Evolutionary conservation across 306 rosid species (phyloP).

Genomic region (Trifolium dubium): DNA sequence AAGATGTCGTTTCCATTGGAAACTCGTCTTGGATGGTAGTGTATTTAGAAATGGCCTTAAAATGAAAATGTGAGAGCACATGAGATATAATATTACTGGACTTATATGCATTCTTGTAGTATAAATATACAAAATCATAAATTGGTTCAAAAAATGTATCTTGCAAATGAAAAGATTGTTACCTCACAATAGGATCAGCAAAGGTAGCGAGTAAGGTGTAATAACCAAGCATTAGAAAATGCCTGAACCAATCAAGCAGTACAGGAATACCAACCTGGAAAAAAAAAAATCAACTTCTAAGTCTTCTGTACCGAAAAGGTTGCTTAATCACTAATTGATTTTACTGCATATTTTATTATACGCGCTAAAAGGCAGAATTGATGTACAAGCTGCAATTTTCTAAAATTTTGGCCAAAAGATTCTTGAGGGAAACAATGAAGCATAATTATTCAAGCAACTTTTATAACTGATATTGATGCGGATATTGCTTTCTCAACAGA

Average conservation of each 20-base stretch:
- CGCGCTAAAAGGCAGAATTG: background rate
- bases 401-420: background rate
- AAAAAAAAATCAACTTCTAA: background rate
- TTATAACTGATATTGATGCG: background rate
- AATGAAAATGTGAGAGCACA: conserved; percentile 35
- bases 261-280: conserved; percentile 86
- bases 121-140: background rate
- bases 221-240: conserved; percentile 79
- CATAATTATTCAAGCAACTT: background rate
- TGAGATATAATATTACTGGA: background rate
- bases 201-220: conserved; percentile 75
- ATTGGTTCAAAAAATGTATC: conserved; percentile 5
- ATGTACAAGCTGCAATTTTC: background rate
- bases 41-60: conserved; percentile 62
- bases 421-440: background rate
- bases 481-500: background rate
- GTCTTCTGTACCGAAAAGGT: conserved; percentile 6
- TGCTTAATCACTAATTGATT: conserved; percentile 1
- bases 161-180: conserved; percentile 13
- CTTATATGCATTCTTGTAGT: conserved; percentile 12
- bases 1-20: conserved; percentile 73
- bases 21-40: conserved; percentile 64
- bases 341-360: background rate
- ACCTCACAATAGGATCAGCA: conserved; percentile 83
- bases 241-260: conserved; percentile 84